A percentile compares a stretch with the other conserved stretches of the same genome.
These are phyloP conservation scores for Tetrapisispora namnaoensis DNA, from an alignment of 805 yeast genomes.

Conservation along the genomic window DNA sequence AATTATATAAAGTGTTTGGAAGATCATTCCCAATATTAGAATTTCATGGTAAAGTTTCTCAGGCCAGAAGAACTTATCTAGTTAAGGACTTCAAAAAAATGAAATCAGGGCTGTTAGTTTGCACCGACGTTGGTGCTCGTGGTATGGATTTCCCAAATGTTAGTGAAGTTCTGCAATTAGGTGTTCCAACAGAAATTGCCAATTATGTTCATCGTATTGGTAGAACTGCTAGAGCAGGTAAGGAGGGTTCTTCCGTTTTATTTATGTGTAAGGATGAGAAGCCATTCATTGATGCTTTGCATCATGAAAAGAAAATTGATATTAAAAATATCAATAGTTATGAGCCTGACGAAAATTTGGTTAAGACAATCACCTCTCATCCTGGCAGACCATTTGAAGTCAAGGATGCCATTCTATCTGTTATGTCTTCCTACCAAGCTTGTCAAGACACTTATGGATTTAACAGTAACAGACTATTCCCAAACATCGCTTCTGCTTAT, in stretches of 20 bases:
- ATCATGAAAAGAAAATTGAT: constrained; percentile 41
- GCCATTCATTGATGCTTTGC: constrained; percentile 43
- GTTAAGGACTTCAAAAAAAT: constrained; percentile 44
- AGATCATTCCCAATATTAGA: constrained; percentile 28
- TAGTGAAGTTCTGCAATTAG: constrained; percentile 73
- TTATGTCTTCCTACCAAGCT: constrained; percentile 32
- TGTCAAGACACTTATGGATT: constrained; percentile 27
- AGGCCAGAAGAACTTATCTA: constrained; percentile 52
- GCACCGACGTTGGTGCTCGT: constrained; percentile 92
- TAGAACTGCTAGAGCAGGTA: constrained; percentile 91
- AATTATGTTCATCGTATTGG: constrained; percentile 90
- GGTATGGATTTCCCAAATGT: constrained; percentile 94
- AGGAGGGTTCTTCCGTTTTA: constrained; percentile 58
- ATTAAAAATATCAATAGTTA: constrained; percentile 39
- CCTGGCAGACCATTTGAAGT: constrained; percentile 19
- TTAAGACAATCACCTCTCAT: constrained; percentile 19
- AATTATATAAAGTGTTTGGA: constrained; percentile 30
- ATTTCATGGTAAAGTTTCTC: constrained; percentile 71
- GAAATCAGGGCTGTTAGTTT: constrained; percentile 50
- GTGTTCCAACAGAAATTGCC: constrained; percentile 64
- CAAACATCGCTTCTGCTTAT: constrained; percentile 18
- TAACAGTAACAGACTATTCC: constrained; percentile 14
- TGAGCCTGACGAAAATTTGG: constrained; percentile 28
- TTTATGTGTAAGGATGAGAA: constrained; percentile 49
- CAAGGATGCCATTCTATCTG: constrained; percentile 27